These are phyloP conservation scores for Staphylotrichum longicolle DNA, from an alignment of 495 filamentous ascomycete species.

Conservation along the genomic window DNA sequence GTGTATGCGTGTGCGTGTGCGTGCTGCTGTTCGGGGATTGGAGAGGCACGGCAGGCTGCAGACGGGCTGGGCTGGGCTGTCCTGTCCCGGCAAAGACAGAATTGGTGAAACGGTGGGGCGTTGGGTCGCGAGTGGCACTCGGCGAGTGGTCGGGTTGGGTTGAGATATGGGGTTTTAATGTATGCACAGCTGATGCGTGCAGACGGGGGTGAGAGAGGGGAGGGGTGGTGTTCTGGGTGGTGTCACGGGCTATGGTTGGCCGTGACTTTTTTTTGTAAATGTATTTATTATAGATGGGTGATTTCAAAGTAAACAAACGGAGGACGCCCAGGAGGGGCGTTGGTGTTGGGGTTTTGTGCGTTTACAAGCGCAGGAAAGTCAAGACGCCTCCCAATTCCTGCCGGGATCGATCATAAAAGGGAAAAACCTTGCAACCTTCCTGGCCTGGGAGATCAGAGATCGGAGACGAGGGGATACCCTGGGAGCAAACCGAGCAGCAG, in stretches of 20 bases:
- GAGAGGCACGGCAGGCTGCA: conserved; percentile 28
- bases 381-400: conserved; percentile 9
- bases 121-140: conserved; percentile 29
- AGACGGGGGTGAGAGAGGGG: not conserved
- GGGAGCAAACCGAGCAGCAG: conserved; percentile 25
- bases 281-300: not conserved
- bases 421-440: conserved; percentile 13
- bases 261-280: conserved; percentile 8
- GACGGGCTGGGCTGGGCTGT: conserved; percentile 13
- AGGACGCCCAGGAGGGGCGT: not conserved
- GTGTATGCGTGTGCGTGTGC: not conserved
- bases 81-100: conserved; percentile 15
- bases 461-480: conserved; percentile 21
- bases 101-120: conserved; percentile 23
- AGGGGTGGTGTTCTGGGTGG: conserved; percentile 1
- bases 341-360: conserved; percentile 11
- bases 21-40: conserved; percentile 3
- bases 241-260: conserved; percentile 28
- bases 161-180: conserved; percentile 19
- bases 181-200: conserved; percentile 23
- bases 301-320: conserved; percentile 20
- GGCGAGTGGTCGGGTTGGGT: conserved; percentile 17
- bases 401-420: conserved; percentile 4
- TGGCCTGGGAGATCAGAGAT: conserved; percentile 8
- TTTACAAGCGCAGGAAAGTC: not conserved